Base-by-base conservation (phyloP, 192 early-diverging fungal genomes). In the Spinellus fusiger region DNA sequence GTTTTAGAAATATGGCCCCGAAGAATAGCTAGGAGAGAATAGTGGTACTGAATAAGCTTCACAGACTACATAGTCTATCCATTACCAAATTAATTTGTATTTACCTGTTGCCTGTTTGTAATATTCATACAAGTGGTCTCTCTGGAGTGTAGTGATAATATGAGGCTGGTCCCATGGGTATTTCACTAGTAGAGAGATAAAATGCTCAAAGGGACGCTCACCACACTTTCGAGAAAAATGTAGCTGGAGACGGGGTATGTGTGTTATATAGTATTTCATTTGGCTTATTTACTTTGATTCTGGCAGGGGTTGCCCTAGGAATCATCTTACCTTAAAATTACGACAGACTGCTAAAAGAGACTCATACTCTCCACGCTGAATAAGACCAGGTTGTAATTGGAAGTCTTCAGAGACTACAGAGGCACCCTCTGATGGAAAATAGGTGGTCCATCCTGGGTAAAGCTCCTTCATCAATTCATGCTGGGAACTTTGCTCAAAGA, bases 221-320 rank as follows among this genome's bases (percentile, higher is more conserved):
- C 82, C 81, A 62, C 84, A 86, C 33, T 85, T 84, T 58, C 86
- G 73, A 32, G 84, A 81, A 56, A 85, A 89, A 59, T 86, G 87
- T 3, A 85, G 60, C 85, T 89, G 31, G 8, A 27, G 49, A 16
- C n/a, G n/a, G n/a, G n/a, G n/a, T 49, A 27, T 2, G 31, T 49
- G 3, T 9, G 3, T 16, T 12, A 46, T 44, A 3, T 44, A 44
- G 13, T 44, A 3, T 44, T 44, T 37, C 13, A 13, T 9, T 37
- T 37, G 35, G 13, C 13, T 37, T 5, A 58, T 27, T 47, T 25
- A 29, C 10, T 27, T 12, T 0, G 1, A 47, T 5, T 31, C 33
- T 8, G 5, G 10, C 3, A 6, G 1, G 16, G 12, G 32, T 12
- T 28, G 4, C 48, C 1, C 6, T 7, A 12, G 46, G 15, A 2